Base-by-base conservation (phyloP, 2,329 filamentous ascomycete genomes). In the Nemania sp. region DNA sequence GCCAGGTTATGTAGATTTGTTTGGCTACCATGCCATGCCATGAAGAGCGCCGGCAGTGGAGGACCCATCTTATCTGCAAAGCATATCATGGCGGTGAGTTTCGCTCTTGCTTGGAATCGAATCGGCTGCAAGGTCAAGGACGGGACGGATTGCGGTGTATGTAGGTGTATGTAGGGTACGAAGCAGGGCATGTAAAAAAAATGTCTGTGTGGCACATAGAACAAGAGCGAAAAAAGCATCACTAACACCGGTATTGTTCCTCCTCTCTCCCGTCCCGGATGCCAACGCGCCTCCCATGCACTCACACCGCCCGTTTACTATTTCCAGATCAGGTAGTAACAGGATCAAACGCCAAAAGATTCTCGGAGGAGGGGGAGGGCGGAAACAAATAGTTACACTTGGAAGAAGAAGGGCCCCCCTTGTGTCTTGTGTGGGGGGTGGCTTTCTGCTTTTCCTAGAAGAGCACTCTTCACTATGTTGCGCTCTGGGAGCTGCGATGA, bases 41-140 rank as follows among this genome's bases (percentile, higher is more conserved):
- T n/a, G n/a, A n/a, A n/a, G n/a, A 40, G 53, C 57, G 13, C 46
- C 61, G 50, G 54, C 37, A 53, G 46, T 47, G 55, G 55, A 46
- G 49, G 45, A 42, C 55, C 35, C 47, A 57, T 50, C 56, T 54
- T 42, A 57, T 50, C 56, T 54, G 57, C 45, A 39, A 62, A 55
- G 62, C 58, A 62, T 6, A 49, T 59, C 59, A 64, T 62, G 59
- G 62, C 62, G 62, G 62, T 64, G 62, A 64, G 62, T 59, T 64
- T 64, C 40, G 54, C 43, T 46, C 46, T n/a, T 57, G 20, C 55
- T 46, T 46, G 29, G n/a, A 21, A 58, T 54, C 40, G n/a, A 21
- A 58, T 54, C 40, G 37, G 21, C 45, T 18, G 32, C 47, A 40
- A 47, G 55, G 50, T 57, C 43, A 61, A 18, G 53, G 35, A 43